phyloP scores from a whole-genome alignment of 805 yeast species.

The Pichia cabralensis region DNA sequence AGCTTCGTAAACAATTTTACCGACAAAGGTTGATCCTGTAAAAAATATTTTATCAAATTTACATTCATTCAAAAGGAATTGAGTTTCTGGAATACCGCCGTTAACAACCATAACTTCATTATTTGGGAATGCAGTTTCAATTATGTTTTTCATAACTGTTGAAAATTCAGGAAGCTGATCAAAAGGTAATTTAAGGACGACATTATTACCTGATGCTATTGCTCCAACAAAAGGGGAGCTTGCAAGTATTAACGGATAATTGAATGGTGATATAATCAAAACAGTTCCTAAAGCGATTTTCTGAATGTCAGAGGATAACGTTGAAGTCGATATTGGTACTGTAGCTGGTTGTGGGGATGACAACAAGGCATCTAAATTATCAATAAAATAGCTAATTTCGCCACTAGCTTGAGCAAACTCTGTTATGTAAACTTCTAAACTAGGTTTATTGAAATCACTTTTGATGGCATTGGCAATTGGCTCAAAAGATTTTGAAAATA shows the following conservation, averaged over 20 bases:
- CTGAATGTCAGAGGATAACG: conserved; percentile 23
- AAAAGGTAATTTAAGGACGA: conserved; percentile 57
- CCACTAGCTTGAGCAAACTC: conserved; percentile 44
- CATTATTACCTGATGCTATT: conserved; percentile 77
- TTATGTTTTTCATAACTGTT: conserved; percentile 41
- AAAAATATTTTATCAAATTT: conserved; percentile 76
- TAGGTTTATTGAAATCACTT: conserved; percentile 59
- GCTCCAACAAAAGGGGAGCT: conserved; percentile 68
- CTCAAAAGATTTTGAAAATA: conserved; percentile 19
- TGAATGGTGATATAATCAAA: conserved; percentile 69
- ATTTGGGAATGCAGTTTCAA: conserved; percentile 43
- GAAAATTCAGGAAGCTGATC: conserved; percentile 63
- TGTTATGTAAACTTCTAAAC: conserved; percentile 47
- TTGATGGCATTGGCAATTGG: conserved; percentile 46
- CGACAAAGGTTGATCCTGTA: conserved; percentile 76
- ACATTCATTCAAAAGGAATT: conserved; percentile 41
- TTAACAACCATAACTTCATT: conserved; percentile 53
- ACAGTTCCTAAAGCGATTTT: conserved; percentile 52
- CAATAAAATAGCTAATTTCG: conserved; percentile 53
- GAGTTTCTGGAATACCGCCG: conserved; percentile 61
- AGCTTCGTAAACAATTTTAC: conserved; percentile 62
- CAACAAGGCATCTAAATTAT: conserved; percentile 50
- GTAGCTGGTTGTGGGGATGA: conserved; percentile 36
- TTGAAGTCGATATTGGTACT: conserved; percentile 26
- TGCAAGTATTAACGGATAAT: conserved; percentile 62